Base-by-base conservation (phyloP, 78 protist species). In the Speleostelium caveatum region DNA sequence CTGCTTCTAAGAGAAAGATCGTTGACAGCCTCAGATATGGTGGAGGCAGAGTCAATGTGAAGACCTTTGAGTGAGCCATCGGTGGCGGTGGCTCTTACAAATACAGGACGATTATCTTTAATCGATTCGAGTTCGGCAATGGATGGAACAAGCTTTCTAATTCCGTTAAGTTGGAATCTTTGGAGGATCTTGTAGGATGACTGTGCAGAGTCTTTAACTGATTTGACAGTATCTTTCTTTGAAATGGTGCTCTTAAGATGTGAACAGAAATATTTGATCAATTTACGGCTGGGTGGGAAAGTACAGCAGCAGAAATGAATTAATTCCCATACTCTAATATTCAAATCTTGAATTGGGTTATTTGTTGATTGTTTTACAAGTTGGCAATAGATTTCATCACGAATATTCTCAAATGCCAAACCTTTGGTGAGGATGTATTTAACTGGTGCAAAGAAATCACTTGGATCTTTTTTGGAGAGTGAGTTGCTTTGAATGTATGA, bases 361-460 rank as follows among this genome's bases (percentile, higher is more conserved):
- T 45, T 72, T 0, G 87, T 88, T 3, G 94, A 78, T 49, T 88
- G 94, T 72, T 88, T 88, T 49, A 76, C 61, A 28, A 88, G 49
- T 53, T 88, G 94, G 35, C 86, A 69, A 73, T 75, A 88, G 72
- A 88, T 75, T 72, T 88, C 94, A 56, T 88, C 94, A 51, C 94
- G 75, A 38, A 88, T 12, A 28, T 51, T 0, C n/a, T 88, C 87
- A 5, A 53, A 73, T 0, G 94, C 56, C 12, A 88, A 22, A 39
- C 75, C 94, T 72, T 88, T 88, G 1, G 94, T 51, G 36, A 88
- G 59, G 16, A 88, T 65, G 36, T 59, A 88, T 72, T 88, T 88
- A 26, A 78, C 87, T 39, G 78, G 76, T 35, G 80, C 49, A 49
- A 69, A 78, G 60, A 51, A 71, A 38, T 65, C 93, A 2, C 58